A percentile compares a stretch with the other conserved stretches of the same genome.
Evolutionary conservation across 2,329 filamentous ascomycete genomes (phyloP).

Genomic region (Raffaelea ambrosiae): DNA sequence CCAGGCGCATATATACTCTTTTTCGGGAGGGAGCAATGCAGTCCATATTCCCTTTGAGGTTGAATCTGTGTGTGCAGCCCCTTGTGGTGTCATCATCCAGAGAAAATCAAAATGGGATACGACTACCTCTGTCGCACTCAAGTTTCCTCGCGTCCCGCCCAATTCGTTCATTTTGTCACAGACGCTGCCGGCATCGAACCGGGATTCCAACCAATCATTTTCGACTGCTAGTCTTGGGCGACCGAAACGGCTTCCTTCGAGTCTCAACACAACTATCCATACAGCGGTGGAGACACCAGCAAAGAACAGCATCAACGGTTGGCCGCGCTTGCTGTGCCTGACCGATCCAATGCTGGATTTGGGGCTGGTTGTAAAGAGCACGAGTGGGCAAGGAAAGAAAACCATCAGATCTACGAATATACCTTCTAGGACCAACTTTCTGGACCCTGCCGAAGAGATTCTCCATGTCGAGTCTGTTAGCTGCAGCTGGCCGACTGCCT

Average conservation of each 20-base stretch:
- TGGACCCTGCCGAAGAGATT: constrained; percentile 73
- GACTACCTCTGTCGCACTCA: constrained; percentile 42
- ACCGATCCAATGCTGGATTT: constrained; percentile 81
- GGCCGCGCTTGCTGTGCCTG: constrained; percentile 72
- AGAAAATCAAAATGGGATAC: constrained; percentile 55
- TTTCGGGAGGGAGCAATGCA: constrained; percentile 79
- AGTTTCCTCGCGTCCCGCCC: constrained; percentile 57
- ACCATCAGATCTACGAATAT: no score
- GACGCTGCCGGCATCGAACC: constrained; percentile 39
- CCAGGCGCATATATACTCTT: constrained; percentile 87
- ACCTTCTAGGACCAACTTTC: no score
- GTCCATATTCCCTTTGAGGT: constrained; percentile 93
- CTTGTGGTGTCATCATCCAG: constrained; percentile 78
- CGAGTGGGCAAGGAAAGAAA: no score
- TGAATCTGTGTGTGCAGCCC: constrained; percentile 74
- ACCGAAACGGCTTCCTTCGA: constrained; percentile 45
- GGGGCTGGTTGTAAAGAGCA: constrained; percentile 74
- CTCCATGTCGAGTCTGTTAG: constrained; percentile 64
- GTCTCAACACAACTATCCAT: constrained; percentile 44
- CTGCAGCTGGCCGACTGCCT: constrained; percentile 35
- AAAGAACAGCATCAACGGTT: constrained; percentile 47
- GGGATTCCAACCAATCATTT: constrained; percentile 43
- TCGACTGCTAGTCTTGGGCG: constrained; percentile 49
- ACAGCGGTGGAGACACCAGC: constrained; percentile 48
- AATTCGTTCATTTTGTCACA: constrained; percentile 77